Evolutionary conservation across 305 asterid species (phyloP).

Genomic region (Striga hermonthica): DNA sequence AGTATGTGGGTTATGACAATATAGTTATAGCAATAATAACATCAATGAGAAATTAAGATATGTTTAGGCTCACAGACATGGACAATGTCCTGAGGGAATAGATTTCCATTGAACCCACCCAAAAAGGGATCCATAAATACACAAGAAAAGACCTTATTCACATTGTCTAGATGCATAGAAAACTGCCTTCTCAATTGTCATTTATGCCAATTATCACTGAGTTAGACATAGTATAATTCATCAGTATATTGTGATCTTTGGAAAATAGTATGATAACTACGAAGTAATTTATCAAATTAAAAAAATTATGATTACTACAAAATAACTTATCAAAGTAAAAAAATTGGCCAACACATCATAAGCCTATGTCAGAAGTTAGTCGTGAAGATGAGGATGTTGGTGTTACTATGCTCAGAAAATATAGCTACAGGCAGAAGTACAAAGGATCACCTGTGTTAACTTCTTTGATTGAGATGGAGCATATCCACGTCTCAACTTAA

Average conservation of each 20-base stretch:
- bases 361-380: conserved; percentile 15
- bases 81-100: conserved; percentile 9
- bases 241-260: background rate
- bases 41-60: conserved; percentile 13
- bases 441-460: conserved; percentile 71
- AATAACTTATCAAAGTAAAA: conserved; percentile 17
- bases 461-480: conserved; percentile 74
- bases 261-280: conserved; percentile 9
- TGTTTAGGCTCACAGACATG: conserved; percentile 17
- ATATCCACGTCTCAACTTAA: conserved; percentile 88
- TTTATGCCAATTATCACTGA: background rate
- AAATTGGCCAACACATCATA: background rate
- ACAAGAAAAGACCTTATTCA: conserved; percentile 24
- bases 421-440: conserved; percentile 8
- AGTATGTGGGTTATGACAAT: conserved; percentile 11
- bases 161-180: conserved; percentile 13
- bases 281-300: conserved; percentile 21
- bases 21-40: background rate
- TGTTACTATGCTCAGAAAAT: conserved; percentile 13
- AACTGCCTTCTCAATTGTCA: background rate
- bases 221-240: conserved; percentile 3
- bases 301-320: conserved; percentile 11
- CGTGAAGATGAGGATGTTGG: conserved; percentile 9
- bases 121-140: background rate
- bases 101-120: conserved; percentile 4